Percentiles rank a stretch among this genome's conserved stretches.
Conservation (phyloP, 306 rosid species). For the Astragalus membranaceus region DNA sequence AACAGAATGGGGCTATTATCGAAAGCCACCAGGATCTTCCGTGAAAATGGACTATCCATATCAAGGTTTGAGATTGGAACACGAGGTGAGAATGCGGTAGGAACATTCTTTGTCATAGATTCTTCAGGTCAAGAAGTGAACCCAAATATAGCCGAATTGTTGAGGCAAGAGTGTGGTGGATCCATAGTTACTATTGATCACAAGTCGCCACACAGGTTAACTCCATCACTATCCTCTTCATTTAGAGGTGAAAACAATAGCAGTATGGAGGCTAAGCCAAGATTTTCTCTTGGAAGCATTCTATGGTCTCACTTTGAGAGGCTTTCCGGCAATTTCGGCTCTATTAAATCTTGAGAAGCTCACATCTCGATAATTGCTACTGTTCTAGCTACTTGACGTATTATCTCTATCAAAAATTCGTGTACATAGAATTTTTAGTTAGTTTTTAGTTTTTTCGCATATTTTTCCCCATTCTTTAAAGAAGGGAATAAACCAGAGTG, state of each 20-base stretch:
- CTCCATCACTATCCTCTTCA: slow-evolving; percentile 20
- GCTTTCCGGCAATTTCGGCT: slow-evolving; percentile 48
- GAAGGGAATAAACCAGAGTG: neutral
- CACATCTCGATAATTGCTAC: neutral
- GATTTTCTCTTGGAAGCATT: slow-evolving; percentile 57
- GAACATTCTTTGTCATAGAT: slow-evolving; percentile 67
- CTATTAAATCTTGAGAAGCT: slow-evolving; percentile 31
- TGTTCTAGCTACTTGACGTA: neutral
- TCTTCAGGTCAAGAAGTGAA: slow-evolving; percentile 47
- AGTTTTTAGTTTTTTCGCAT: neutral
- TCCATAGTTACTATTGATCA: slow-evolving; percentile 37
- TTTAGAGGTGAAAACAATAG: neutral
- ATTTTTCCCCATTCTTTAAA: too few species aligned
- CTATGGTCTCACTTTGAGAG: slow-evolving; percentile 75
- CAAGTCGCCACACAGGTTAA: slow-evolving; percentile 33
- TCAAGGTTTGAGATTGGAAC: slow-evolving; percentile 53
- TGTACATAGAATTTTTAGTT: slow-evolving; percentile 6
- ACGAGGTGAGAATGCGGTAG: slow-evolving; percentile 45
- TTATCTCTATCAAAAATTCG: neutral
- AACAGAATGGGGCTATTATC: slow-evolving; percentile 63
- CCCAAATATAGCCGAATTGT: slow-evolving; percentile 39
- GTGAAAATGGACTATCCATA: slow-evolving; percentile 65
- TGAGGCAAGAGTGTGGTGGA: slow-evolving; percentile 55
- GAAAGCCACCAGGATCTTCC: slow-evolving; percentile 52
- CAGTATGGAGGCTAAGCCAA: slow-evolving; percentile 24